Evolutionary conservation across 805 yeast species (phyloP), one percentile per base, ranked within the genome.

Genomic region (Schizosaccharomyces lindneri): DNA sequence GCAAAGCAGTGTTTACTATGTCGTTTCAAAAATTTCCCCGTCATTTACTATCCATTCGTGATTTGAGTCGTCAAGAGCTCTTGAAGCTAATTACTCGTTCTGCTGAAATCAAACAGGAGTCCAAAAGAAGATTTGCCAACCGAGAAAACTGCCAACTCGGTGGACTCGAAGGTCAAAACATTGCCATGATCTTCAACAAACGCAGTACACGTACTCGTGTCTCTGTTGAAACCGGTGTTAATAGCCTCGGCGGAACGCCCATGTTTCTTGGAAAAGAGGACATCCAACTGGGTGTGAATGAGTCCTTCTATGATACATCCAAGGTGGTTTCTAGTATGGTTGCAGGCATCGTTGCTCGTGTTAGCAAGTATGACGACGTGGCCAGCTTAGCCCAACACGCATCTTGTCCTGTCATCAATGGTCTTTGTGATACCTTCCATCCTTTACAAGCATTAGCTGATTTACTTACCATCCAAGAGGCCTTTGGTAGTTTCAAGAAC

Each of bases 361-460:
- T 93, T 21, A 83, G 87, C 65, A 75, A 80, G 32, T 96, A 93
- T 69, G 76, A 80, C 29, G 96, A 90, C 64, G 89, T 93, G 66
- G 79, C 78, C 68, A 84, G 83, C 62, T 76, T 93, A 61, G 82
- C 88, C 61, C 74, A 83, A 67, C 81, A 87, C 70, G 87, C 96
- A 0, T 71, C 80, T 1, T 97, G 87, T 2, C 98, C 98, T 5
- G 84, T 93, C 63, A 87, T 93, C 67, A 93, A 93, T 69, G 87
- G 97, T 0, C 78, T 93, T 59, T 89, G 97, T 75, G 98, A 93
- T 70, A 82, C 75, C 63, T 93, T 79, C 73, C 98, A 93, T 72
- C 98, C 98, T 27, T 76, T 90, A 68, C 98, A 93, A 74, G 95
- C 97, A 2, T 85, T 93, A 65, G 82, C 97, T 63, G 98, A 93